phyloP scores from a whole-genome alignment of 139 green algal species.

The Choricystis sp. region DNA sequence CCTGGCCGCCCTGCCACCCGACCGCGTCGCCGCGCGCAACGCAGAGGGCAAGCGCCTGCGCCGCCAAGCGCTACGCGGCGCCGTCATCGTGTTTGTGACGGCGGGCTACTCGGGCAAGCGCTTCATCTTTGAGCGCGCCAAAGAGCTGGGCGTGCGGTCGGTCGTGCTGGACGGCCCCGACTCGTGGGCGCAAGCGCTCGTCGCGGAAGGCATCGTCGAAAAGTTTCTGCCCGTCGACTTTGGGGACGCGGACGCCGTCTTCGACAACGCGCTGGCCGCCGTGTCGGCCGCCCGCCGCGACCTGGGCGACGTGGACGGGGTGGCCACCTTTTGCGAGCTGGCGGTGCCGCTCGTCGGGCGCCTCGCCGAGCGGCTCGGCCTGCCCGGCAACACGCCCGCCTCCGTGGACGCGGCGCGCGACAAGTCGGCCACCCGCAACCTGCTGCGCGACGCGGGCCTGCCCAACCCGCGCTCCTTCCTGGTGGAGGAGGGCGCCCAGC shows the following conservation, averaged over 20 bases:
- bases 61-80: constrained; percentile 49
- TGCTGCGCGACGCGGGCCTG: constrained; percentile 47
- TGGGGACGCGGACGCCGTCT: constrained; percentile 52
- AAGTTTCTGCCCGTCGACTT: constrained; percentile 75
- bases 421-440: constrained; percentile 43
- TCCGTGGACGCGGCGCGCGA: constrained; percentile 68
- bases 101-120: constrained; percentile 59
- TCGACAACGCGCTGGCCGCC: constrained; percentile 51
- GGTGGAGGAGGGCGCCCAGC: constrained; percentile 25
- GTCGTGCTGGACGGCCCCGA: constrained; percentile 74
- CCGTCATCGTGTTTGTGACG: constrained; percentile 70
- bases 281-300: constrained; percentile 9
- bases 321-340: constrained; percentile 78
- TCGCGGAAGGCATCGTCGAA: constrained; percentile 53
- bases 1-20: constrained; percentile 20
- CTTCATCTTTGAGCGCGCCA: constrained; percentile 80
- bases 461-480: constrained; percentile 50
- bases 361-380: constrained; percentile 57
- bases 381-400: constrained; percentile 35
- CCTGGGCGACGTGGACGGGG: constrained; percentile 58
- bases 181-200: constrained; percentile 44
- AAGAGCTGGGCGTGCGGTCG: constrained; percentile 56
- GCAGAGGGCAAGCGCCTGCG: constrained; percentile 38
- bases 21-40: constrained; percentile 26
- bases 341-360: constrained; percentile 61